A percentile compares a stretch with the other conserved stretches of the same genome.
phyloP scores from a whole-genome alignment of 257 asterid genomes.

The Perilla frutescens region DNA sequence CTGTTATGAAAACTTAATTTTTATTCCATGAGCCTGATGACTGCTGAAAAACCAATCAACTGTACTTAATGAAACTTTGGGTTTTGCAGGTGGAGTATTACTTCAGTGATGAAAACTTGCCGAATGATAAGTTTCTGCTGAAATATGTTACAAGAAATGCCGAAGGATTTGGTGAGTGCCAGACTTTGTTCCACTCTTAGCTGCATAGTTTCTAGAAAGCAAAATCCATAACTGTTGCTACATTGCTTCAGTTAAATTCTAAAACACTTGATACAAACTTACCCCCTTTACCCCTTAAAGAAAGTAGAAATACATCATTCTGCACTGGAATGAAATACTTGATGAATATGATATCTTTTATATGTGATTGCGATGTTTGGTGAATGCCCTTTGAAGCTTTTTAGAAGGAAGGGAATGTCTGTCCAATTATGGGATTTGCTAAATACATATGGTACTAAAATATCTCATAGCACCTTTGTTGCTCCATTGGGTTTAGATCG shows the following conservation, averaged over 20 bases:
- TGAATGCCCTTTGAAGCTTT: slow-evolving; percentile 1
- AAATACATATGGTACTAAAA: slow-evolving; percentile 15
- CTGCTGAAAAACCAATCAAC: slow-evolving; percentile 14
- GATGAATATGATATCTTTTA: slow-evolving; percentile 3
- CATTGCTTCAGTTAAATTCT: slow-evolving; percentile 22
- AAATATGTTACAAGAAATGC: slow-evolving; percentile 58
- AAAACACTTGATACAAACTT: background rate
- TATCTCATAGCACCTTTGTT: background rate
- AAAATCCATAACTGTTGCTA: background rate
- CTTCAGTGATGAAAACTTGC: slow-evolving; percentile 91
- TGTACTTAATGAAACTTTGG: slow-evolving; percentile 16
- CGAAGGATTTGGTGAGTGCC: slow-evolving; percentile 79
- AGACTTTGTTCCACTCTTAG: slow-evolving; percentile 10
- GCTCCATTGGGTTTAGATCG: background rate
- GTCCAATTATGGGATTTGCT: slow-evolving; percentile 7
- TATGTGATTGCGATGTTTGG: slow-evolving; percentile 22
- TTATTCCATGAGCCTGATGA: slow-evolving; percentile 12
- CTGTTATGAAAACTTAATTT: background rate
- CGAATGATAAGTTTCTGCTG: slow-evolving; percentile 79
- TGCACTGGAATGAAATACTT: background rate
- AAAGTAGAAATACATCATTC: background rate
- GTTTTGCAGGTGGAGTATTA: slow-evolving; percentile 86
- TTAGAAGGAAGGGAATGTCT: slow-evolving; percentile 12
- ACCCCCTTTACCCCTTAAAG: background rate
- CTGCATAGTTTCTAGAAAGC: slow-evolving; percentile 20